Base-by-base conservation (phyloP, 2,329 filamentous ascomycete species). In the Pochonia chlamydosporia region DNA sequence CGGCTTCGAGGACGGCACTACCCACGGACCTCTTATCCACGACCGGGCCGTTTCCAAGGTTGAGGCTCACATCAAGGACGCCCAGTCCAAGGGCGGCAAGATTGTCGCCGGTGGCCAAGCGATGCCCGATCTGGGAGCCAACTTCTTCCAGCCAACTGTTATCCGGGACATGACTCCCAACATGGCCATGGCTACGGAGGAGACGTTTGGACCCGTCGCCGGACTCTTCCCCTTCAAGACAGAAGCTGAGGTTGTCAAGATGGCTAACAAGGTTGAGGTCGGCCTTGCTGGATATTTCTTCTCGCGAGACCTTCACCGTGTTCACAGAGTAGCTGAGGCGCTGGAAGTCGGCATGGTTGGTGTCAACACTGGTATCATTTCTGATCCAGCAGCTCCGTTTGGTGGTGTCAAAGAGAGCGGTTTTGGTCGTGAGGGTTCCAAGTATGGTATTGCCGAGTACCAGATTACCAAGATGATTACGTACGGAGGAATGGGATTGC, bases 261-360 rank as follows among this genome's bases (percentile, higher is more conserved):
- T 92, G 54, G 92, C 93, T 4, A 99, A 99, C 67, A 68, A 72
- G 36, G 75, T 88, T 1, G 84, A 92, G 44, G 91, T 97, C 31
- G 93, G 93, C 1, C 76, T 99, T 30, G 93, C 92, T 0, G 92
- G 89, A 1, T 97, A 97, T 71, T 96, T 99, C 73, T 97, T 89
- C 74, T 90, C 80, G 5, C 68, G 70, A 43, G 78, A 87, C 58
- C 51, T 86, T 11, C 71, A 77, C 59, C 69, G 84, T 6, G 74
- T 81, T 24, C 70, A 73, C 56, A 73, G 84, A 41, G 77, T 88
- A 0, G 79, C 82, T 0, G 84, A 87, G 67, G 75, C 76, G 14
- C 70, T 95, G 33, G 86, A 95, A 63, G 87, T 92, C 1, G 89
- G 89, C 45, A 95, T 95, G 89, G 81, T 95, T 1, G 89, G 88